Base-by-base conservation (phyloP, 129 eudicot genomes). In the Escallonia rubra region DNA sequence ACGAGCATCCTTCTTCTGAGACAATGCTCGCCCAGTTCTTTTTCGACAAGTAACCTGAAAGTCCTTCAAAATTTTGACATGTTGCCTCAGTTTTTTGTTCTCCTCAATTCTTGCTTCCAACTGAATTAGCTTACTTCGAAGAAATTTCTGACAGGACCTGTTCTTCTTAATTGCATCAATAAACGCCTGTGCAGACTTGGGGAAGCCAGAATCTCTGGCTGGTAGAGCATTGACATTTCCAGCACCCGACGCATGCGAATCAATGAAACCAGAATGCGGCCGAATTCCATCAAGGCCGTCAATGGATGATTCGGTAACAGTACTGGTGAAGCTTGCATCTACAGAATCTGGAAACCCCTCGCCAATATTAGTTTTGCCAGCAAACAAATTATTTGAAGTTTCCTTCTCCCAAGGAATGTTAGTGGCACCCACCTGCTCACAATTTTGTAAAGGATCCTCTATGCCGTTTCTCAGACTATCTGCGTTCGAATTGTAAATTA, bases 141-240 rank as follows among this genome's bases (percentile, higher is more conserved):
- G 58, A 62, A 83, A 72, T 70, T 89, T 89, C 79, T 89, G 96
- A 65, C 88, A 89, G 34, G 83, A 69, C 54, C 98, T 82, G 71
- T 93, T 93, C 85, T 89, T 93, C 79, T 86, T 93, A 61, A 93
- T 89, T 39, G 98, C 96, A 72, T 93, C 96, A 73, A 89, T 65
- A 78, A 89, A 86, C 48, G 82, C 85, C 66, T 73, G 87, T 10
- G 96, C 98, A 49, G 81, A 76, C 73, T 73, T 78, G 10, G 96
- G 91, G 51, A 89, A 92, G 57, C 81, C 64, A 67, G 83, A 66
- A 63, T 42, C 72, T 63, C 70, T 69, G 57, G 38, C 74, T 16
- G 96, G 78, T 15, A 59, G 44, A 49, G 61, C 57, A 63, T 71
- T 62, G 16, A 72, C 78, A 70, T 69, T 57, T 70, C 75, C 84